A percentile compares a stretch with the other conserved stretches of the same genome.
Conservation (phyloP, 768 basidiomycete species). For the Glaciozyma antarctica region DNA sequence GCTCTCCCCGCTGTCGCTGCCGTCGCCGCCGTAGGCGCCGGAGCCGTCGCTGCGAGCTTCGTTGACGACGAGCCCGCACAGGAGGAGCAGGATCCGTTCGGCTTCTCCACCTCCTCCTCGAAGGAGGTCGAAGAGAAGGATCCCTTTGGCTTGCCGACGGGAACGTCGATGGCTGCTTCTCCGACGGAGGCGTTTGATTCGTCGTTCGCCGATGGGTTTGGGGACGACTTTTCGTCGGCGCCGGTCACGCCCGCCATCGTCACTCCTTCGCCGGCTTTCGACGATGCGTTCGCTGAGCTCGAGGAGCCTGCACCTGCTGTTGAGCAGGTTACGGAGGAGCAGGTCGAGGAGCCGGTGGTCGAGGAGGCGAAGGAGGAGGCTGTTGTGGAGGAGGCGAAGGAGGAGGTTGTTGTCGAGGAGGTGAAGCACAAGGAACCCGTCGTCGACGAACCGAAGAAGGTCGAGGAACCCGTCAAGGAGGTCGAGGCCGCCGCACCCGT, state of each 20-base stretch:
- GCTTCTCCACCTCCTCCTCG: constrained; percentile 31
- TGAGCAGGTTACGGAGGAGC: not conserved
- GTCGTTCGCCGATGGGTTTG: constrained; percentile 35
- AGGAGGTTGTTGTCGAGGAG: not conserved
- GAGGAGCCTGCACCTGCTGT: not conserved
- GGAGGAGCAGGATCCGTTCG: constrained; percentile 41
- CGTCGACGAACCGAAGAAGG: constrained; percentile 2
- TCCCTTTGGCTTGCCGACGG: constrained; percentile 12
- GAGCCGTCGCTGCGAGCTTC: constrained; percentile 13
- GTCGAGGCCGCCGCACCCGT: not conserved
- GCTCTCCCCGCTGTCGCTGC: constrained; percentile 10
- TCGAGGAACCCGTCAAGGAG: not conserved
- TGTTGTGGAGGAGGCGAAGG: not conserved
- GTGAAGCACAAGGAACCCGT: not conserved
- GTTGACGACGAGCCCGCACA: constrained; percentile 50
- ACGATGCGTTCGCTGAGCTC: constrained; percentile 36
- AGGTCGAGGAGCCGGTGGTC: not conserved
- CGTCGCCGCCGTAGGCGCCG: constrained; percentile 19
- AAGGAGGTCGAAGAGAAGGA: constrained; percentile 30
- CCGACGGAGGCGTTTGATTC: constrained; percentile 33
- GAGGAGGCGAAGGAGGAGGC: not conserved
- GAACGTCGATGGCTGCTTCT: not conserved
- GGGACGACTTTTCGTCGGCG: constrained; percentile 16
- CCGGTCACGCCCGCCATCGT: constrained; percentile 13
- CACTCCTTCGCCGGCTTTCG: constrained; percentile 34